Evolutionary conservation across 2,329 filamentous ascomycete genomes (phyloP).

Genomic region (Talaromyces sp.): DNA sequence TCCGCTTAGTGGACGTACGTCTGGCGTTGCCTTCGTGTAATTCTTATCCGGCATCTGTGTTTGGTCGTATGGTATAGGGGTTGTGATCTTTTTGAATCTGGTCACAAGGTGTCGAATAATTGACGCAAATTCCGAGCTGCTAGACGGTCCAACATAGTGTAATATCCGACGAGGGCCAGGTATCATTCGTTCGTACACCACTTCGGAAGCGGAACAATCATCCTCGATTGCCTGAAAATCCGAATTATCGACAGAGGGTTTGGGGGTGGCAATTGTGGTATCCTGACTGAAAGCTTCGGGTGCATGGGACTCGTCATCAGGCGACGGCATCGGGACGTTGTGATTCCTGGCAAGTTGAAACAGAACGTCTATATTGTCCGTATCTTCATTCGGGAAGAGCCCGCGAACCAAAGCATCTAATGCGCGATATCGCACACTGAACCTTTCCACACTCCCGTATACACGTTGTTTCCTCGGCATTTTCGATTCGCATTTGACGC

Average conservation of each 20-base stretch:
- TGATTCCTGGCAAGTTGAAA: conserved; percentile 15
- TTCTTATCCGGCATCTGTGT: neutral
- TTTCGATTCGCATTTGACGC: conserved; percentile 17
- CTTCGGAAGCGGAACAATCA: conserved; percentile 9
- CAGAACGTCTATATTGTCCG: conserved; percentile 14
- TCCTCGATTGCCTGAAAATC: neutral
- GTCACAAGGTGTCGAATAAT: conserved; percentile 18
- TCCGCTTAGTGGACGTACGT: neutral
- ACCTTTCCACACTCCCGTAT: conserved; percentile 16
- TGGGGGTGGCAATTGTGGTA: neutral
- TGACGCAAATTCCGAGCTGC: conserved; percentile 17
- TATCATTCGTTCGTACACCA: conserved; percentile 16
- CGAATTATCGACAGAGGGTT: neutral
- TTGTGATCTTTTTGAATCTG: conserved; percentile 11
- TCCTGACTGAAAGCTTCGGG: conserved; percentile 16
- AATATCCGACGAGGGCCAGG: conserved; percentile 13
- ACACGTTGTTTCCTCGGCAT: conserved; percentile 19
- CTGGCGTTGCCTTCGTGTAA: neutral
- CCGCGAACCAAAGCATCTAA: conserved; percentile 18
- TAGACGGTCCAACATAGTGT: conserved; percentile 18
- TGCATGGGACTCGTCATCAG: conserved; percentile 15
- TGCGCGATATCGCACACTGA: conserved; percentile 18
- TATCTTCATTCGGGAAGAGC: conserved; percentile 18
- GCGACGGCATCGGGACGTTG: conserved; percentile 16
- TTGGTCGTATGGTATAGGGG: neutral